These are phyloP conservation scores for Dipodascus albidus DNA, from an alignment of 805 yeast species.

Conservation along the genomic window DNA sequence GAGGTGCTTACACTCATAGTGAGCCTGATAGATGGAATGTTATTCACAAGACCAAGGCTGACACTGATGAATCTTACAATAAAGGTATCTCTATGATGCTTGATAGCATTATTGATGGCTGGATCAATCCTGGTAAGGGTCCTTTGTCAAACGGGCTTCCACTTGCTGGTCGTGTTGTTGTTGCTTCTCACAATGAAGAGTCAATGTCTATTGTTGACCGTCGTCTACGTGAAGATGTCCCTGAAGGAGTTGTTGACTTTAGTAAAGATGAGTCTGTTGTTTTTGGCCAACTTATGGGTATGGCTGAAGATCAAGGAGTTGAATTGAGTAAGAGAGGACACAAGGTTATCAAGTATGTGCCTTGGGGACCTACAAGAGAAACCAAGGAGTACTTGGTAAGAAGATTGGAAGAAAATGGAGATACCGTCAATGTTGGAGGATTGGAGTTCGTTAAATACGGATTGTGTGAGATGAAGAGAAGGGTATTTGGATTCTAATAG, in stretches of 20 bases:
- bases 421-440: constrained; percentile 55
- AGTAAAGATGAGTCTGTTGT: constrained; percentile 36
- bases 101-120: constrained; percentile 37
- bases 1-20: constrained; percentile 93
- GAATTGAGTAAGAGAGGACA: constrained; percentile 56
- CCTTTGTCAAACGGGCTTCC: constrained; percentile 6
- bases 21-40: constrained; percentile 59
- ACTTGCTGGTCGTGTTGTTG: constrained; percentile 42
- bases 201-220: constrained; percentile 67
- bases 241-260: constrained; percentile 15
- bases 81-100: constrained; percentile 53
- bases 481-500: constrained; percentile 3
- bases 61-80: constrained; percentile 72
- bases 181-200: constrained; percentile 79
- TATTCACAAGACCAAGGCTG: constrained; percentile 64
- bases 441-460: constrained; percentile 16
- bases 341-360: constrained; percentile 85
- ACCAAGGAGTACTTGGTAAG: constrained; percentile 82
- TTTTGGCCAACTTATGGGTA: constrained; percentile 84
- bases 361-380: constrained; percentile 96
- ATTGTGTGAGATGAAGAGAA: constrained; percentile 11
- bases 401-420: constrained; percentile 92
- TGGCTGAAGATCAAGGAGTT: constrained; percentile 84
- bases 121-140: constrained; percentile 48
- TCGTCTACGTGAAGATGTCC: constrained; percentile 30